Percentiles rank a stretch among this genome's conserved stretches.
Conservation (phyloP, 352 stramenopile species). For the Globisporangium camurandrum region DNA sequence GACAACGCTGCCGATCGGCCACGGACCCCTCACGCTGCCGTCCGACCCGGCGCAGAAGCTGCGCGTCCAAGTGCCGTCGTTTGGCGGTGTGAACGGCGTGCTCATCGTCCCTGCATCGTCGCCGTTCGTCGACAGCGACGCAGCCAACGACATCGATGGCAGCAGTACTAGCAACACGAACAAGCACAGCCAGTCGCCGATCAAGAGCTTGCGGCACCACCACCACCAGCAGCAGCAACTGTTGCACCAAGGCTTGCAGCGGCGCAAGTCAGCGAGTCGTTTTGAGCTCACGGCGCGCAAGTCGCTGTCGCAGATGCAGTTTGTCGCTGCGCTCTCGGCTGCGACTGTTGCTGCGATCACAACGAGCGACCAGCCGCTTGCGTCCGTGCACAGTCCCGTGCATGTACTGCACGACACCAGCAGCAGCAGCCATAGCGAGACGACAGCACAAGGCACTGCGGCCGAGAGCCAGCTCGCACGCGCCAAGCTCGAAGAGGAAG, state of each 20-base stretch:
- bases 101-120: constrained; percentile 38
- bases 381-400: not conserved
- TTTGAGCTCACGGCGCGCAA: constrained; percentile 34
- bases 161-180: too few species aligned
- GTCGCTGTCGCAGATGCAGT: constrained; percentile 37
- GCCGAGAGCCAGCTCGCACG: constrained; percentile 1
- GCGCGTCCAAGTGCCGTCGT: constrained; percentile 45
- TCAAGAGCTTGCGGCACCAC: constrained; percentile 10
- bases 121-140: not conserved
- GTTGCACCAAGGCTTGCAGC: constrained; percentile 16
- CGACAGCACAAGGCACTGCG: not conserved
- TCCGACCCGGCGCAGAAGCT: constrained; percentile 50
- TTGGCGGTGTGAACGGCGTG: constrained; percentile 44
- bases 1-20: constrained; percentile 27
- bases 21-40: constrained; percentile 38
- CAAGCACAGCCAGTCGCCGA: constrained; percentile 2
- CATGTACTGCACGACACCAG: not conserved
- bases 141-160: not conserved
- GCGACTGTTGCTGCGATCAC: not conserved
- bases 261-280: constrained; percentile 19
- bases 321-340: constrained; percentile 21
- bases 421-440: not conserved
- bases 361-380: constrained; percentile 2
- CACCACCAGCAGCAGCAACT: constrained; percentile 9
- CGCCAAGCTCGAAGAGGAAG: constrained; percentile 34